Percentiles rank a stretch among this genome's conserved stretches.
phyloP scores from a whole-genome alignment of 257 asterid species.

The Nicotiana tabacum region DNA sequence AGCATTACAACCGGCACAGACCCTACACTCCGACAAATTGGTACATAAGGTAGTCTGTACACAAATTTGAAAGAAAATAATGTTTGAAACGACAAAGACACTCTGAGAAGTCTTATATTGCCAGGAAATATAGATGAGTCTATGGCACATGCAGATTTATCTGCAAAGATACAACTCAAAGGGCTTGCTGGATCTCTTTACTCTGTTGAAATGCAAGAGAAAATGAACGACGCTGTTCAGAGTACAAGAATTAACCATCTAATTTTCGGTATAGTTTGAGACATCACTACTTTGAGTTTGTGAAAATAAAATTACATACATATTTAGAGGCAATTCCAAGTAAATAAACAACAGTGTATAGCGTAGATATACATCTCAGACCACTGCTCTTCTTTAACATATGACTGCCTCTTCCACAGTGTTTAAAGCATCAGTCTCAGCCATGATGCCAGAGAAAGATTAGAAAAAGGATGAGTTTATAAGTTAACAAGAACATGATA shows the following conservation, averaged over 20 bases:
- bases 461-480: background rate
- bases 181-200: background rate
- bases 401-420: background rate
- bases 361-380: background rate
- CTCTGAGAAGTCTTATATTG: background rate
- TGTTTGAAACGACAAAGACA: background rate
- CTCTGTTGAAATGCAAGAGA: background rate
- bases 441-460: background rate
- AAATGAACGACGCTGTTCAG: background rate
- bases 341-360: background rate
- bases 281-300: background rate
- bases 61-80: background rate
- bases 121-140: background rate
- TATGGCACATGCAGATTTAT: background rate
- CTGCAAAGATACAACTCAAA: background rate
- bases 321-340: background rate
- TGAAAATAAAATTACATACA: background rate
- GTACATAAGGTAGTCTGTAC: conserved; percentile 8
- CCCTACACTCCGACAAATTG: conserved; percentile 40
- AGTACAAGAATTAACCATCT: background rate
- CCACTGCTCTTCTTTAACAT: background rate
- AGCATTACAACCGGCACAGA: conserved; percentile 85
- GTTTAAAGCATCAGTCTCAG: background rate
- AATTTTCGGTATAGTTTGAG: background rate
- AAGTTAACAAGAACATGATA: background rate